Conservation (phyloP, 768 basidiomycete species). For the Sarcomyxa edulis region DNA sequence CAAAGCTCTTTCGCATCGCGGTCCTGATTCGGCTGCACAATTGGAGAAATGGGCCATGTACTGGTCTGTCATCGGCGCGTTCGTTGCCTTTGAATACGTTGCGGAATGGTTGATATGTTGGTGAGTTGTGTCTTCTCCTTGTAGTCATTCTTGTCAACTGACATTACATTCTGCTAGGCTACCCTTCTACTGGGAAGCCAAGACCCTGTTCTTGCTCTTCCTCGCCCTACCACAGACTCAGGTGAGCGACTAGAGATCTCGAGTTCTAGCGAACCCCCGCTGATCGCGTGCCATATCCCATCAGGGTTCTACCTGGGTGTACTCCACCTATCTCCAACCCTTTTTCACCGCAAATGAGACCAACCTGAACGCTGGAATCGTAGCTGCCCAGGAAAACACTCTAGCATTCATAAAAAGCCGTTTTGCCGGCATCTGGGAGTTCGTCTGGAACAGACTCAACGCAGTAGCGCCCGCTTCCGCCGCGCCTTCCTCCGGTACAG, state of each 20-base stretch:
- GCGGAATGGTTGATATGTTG: slow-evolving; percentile 64
- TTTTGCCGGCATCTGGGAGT: slow-evolving; percentile 41
- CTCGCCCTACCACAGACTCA: slow-evolving; percentile 65
- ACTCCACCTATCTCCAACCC: slow-evolving; percentile 54
- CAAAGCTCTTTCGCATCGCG: slow-evolving; percentile 56
- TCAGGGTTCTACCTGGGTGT: slow-evolving; percentile 67
- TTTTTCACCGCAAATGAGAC: slow-evolving; percentile 55
- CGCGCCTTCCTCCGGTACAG: slow-evolving; percentile 16
- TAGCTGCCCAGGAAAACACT: slow-evolving; percentile 46
- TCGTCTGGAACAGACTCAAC: slow-evolving; percentile 38
- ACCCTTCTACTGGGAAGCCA: slow-evolving; percentile 73
- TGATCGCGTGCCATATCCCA: slow-evolving; percentile 5
- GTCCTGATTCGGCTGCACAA: slow-evolving; percentile 45
- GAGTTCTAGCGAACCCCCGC: slow-evolving; percentile 5
- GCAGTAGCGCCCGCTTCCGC: slow-evolving; percentile 25
- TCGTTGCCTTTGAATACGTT: slow-evolving; percentile 58
- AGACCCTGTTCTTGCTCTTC: slow-evolving; percentile 65
- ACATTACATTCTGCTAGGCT: slow-evolving; percentile 39
- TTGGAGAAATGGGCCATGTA: slow-evolving; percentile 56
- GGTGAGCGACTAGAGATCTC: too few relatives aligned
- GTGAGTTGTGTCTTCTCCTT: slow-evolving; percentile 29
- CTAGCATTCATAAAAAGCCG: slow-evolving; percentile 53
- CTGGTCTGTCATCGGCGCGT: slow-evolving; percentile 57
- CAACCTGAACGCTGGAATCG: slow-evolving; percentile 54
- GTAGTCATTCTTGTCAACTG: slow-evolving; percentile 8